phyloP scores from a whole-genome alignment of 2,329 filamentous ascomycete genomes.

The Lecanicillium sp. region DNA sequence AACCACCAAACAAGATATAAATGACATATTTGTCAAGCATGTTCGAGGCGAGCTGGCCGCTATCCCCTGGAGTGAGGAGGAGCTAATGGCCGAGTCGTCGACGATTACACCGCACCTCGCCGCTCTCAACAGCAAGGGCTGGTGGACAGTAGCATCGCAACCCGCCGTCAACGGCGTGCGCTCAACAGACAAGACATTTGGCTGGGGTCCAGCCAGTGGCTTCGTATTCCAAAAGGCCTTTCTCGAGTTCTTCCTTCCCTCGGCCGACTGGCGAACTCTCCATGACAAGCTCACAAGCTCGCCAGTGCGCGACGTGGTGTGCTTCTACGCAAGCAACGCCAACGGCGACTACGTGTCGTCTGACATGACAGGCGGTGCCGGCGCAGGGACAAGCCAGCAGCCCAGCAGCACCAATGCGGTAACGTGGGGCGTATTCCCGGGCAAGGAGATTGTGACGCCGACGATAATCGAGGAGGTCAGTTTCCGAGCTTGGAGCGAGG shows the following conservation, averaged over 20 bases:
- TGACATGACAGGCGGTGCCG: slow-evolving; percentile 34
- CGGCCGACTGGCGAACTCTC: slow-evolving; percentile 61
- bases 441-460: slow-evolving; percentile 91
- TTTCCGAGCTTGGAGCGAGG: slow-evolving; percentile 89
- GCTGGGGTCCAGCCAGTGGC: slow-evolving; percentile 86
- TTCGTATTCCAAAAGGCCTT: slow-evolving; percentile 99
- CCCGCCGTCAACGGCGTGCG: slow-evolving; percentile 82
- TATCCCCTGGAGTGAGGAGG: slow-evolving; percentile 91
- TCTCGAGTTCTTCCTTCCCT: slow-evolving; percentile 87
- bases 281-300: slow-evolving; percentile 51
- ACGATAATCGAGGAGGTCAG: slow-evolving; percentile 95
- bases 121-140: slow-evolving; percentile 68
- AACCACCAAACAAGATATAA: slow-evolving; percentile 61
- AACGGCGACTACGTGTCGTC: slow-evolving; percentile 71
- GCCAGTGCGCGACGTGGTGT: slow-evolving; percentile 58
- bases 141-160: slow-evolving; percentile 96
- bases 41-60: slow-evolving; percentile 70
- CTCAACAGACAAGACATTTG: slow-evolving; percentile 71
- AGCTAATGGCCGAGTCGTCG: slow-evolving; percentile 72
- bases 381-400: slow-evolving; percentile 15
- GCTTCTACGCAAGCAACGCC: slow-evolving; percentile 80
- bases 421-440: slow-evolving; percentile 92
- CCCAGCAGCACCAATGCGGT: slow-evolving; percentile 79
- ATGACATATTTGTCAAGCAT: slow-evolving; percentile 69
- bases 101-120: slow-evolving; percentile 72